phyloP scores from a whole-genome alignment of 2,329 filamentous ascomycete genomes.

The Ilyonectria robusta region DNA sequence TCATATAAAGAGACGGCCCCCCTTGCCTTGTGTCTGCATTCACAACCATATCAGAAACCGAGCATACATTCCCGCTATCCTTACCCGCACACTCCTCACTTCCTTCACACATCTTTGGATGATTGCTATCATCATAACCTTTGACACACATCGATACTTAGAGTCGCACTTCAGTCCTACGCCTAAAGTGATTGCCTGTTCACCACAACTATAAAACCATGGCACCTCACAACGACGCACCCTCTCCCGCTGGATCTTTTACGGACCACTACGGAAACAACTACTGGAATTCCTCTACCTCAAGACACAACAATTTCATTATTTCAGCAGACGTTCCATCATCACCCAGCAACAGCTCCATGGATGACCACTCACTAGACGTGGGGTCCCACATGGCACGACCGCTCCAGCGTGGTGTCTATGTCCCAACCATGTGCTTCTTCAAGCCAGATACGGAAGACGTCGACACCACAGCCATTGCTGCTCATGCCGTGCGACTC shows the following conservation, averaged over 20 bases:
- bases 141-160: neutral
- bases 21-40: slow-evolving; percentile 8
- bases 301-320: slow-evolving; percentile 49
- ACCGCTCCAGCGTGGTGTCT: slow-evolving; percentile 69
- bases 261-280: slow-evolving; percentile 51
- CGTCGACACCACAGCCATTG: slow-evolving; percentile 74
- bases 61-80: neutral
- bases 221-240: slow-evolving; percentile 44
- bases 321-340: slow-evolving; percentile 50
- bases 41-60: slow-evolving; percentile 15
- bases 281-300: slow-evolving; percentile 51
- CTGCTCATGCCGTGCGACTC: slow-evolving; percentile 76
- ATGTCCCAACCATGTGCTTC: slow-evolving; percentile 82
- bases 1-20: slow-evolving; percentile 17
- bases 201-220: slow-evolving; percentile 23
- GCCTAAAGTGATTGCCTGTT: neutral
- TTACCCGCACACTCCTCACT: neutral
- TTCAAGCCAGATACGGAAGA: slow-evolving; percentile 77
- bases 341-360: slow-evolving; percentile 58
- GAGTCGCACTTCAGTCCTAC: neutral
- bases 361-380: slow-evolving; percentile 56
- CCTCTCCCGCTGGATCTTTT: slow-evolving; percentile 40
- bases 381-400: slow-evolving; percentile 52
- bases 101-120: neutral
- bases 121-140: neutral